These are phyloP conservation scores for rapeseed (Brassica napus) DNA, from an alignment of 345 rosid genomes.

Conservation along the genomic window DNA sequence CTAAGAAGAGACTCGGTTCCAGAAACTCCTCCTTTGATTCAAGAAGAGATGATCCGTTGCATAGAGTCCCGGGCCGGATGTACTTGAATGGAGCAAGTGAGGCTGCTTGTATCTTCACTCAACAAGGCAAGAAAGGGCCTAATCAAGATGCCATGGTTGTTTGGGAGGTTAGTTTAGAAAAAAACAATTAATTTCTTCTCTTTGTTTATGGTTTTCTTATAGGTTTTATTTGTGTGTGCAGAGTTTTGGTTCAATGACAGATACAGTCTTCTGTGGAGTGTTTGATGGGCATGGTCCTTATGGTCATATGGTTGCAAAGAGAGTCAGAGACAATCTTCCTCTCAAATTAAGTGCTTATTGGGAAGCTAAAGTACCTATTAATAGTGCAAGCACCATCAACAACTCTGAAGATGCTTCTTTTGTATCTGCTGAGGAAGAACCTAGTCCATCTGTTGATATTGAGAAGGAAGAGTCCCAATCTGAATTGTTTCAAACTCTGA, in stretches of 20 bases:
- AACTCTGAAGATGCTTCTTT: constrained; percentile 53
- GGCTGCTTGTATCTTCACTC: constrained; percentile 78
- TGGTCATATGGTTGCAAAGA: constrained; percentile 97
- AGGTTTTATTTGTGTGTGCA: constrained; percentile 31
- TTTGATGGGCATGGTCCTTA: constrained; percentile 99
- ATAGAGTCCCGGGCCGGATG: constrained; percentile 77
- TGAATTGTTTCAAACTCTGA: constrained; percentile 60
- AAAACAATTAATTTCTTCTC: neutral
- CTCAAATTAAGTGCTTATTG: constrained; percentile 72
- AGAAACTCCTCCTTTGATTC: constrained; percentile 63
- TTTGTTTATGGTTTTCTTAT: neutral
- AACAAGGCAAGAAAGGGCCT: constrained; percentile 97
- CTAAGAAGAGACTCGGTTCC: constrained; percentile 59
- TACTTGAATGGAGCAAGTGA: constrained; percentile 83
- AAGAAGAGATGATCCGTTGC: constrained; percentile 67
- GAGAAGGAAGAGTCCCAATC: constrained; percentile 50
- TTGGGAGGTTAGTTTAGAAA: constrained; percentile 78
- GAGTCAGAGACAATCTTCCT: constrained; percentile 94
- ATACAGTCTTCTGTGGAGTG: constrained; percentile 90
- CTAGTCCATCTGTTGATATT: constrained; percentile 52
- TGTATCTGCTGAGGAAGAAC: constrained; percentile 67
- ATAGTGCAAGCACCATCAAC: constrained; percentile 52
- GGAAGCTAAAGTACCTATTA: constrained; percentile 64
- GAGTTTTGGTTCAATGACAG: constrained; percentile 84
- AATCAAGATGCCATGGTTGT: constrained; percentile 99